Conservation (phyloP, 108 stramenopile genomes). For the Epithemia pelagica region DNA sequence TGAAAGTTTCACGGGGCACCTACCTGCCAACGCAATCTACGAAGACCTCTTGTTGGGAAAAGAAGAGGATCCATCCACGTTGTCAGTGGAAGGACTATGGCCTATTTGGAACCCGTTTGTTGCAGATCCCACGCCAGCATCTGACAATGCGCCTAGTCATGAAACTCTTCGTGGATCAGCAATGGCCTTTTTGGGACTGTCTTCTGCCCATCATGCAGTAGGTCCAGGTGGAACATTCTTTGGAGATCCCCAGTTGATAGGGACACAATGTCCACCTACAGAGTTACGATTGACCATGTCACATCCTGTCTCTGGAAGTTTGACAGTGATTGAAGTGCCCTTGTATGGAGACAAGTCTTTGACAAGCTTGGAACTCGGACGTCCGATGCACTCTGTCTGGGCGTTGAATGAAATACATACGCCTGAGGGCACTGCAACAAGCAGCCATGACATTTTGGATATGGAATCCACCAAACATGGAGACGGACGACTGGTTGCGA, state of each 20-base stretch:
- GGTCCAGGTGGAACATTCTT: constrained; percentile 25
- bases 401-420: neutral
- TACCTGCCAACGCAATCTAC: constrained; percentile 58
- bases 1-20: constrained; percentile 76
- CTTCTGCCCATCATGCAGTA: constrained; percentile 4
- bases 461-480: constrained; percentile 47
- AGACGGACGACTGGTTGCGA: constrained; percentile 55
- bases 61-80: neutral
- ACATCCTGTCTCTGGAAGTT: constrained; percentile 34
- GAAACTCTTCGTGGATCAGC: constrained; percentile 47
- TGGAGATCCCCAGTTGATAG: constrained; percentile 44
- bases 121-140: constrained; percentile 17
- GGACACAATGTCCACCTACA: constrained; percentile 69
- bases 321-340: constrained; percentile 70
- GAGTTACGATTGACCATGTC: constrained; percentile 63
- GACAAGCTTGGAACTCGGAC: constrained; percentile 77
- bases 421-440: neutral
- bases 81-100: constrained; percentile 70
- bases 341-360: constrained; percentile 79
- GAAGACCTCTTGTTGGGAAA: constrained; percentile 35
- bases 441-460: too few species aligned
- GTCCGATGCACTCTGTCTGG: constrained; percentile 60
- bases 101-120: constrained; percentile 77
- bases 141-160: constrained; percentile 11
- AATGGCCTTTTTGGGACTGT: constrained; percentile 46